Evolutionary conservation across 129 eudicot genomes (phyloP).

Genomic region (Artemisia tridentata): DNA sequence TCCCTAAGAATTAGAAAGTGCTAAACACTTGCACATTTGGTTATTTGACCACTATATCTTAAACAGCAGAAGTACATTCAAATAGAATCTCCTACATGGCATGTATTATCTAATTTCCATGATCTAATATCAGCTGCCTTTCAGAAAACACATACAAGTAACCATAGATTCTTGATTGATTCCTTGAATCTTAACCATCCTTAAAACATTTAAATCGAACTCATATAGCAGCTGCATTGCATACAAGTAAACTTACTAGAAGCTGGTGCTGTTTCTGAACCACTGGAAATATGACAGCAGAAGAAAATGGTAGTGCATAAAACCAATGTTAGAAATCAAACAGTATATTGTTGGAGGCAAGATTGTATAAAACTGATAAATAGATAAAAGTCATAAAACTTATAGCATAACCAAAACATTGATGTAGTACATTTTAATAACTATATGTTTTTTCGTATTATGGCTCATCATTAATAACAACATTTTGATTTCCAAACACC

Average conservation of each 20-base stretch:
- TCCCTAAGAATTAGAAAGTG: too few relatives aligned
- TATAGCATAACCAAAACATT: not conserved
- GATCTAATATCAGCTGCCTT: too few relatives aligned
- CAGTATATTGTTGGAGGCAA: conserved; percentile 6
- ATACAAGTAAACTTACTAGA: conserved; percentile 91
- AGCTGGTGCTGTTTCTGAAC: conserved; percentile 97
- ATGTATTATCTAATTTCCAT: too few relatives aligned
- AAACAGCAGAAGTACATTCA: too few relatives aligned
- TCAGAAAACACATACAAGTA: too few relatives aligned
- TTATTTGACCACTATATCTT: too few relatives aligned
- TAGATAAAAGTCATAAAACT: not conserved
- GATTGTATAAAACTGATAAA: not conserved
- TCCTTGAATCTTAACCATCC: too few relatives aligned
- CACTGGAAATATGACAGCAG: conserved; percentile 86
- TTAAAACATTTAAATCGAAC: too few relatives aligned
- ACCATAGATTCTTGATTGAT: not conserved
- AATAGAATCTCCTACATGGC: too few relatives aligned
- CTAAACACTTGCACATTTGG: too few relatives aligned
- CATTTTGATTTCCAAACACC: not conserved
- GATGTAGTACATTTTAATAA: not conserved
- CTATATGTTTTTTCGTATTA: not conserved
- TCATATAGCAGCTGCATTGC: conserved; percentile 74
- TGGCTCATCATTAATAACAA: not conserved
- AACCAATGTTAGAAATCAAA: conserved; percentile 16
- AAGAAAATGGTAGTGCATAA: conserved; percentile 12